Evolutionary conservation across 108 stramenopile species (phyloP).

Genomic region (Schizochytrium sp.): DNA sequence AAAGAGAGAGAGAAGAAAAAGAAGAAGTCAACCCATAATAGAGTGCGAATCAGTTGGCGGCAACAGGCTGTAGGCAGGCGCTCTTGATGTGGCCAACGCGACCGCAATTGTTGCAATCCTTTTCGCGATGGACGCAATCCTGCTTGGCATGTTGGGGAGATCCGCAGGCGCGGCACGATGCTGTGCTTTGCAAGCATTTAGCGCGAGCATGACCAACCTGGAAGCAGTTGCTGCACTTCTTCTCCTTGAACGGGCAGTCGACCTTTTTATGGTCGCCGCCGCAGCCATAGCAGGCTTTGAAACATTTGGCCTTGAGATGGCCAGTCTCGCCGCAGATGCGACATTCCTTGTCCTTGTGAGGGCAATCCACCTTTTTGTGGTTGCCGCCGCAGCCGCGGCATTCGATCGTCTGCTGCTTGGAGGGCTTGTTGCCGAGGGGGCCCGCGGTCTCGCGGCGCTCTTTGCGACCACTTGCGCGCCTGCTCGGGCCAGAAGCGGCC

Average conservation of each 20-base stretch:
- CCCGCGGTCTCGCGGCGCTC: neutral
- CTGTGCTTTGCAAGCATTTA: neutral
- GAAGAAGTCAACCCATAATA: neutral
- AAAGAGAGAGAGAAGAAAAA: neutral
- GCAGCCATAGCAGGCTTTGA: neutral
- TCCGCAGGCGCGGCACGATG: neutral
- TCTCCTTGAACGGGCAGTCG: constrained; percentile 7
- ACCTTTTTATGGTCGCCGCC: neutral
- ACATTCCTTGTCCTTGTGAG: neutral
- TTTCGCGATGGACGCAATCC: neutral
- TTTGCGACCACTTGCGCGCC: neutral
- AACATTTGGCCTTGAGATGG: neutral
- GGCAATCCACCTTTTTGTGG: neutral
- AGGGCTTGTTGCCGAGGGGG: neutral
- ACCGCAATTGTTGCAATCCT: neutral
- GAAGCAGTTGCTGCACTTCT: neutral
- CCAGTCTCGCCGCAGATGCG: neutral
- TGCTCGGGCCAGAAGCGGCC: neutral
- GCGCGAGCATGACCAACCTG: neutral
- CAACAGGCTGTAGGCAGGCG: neutral
- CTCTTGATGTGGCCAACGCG: neutral
- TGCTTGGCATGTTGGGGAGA: neutral
- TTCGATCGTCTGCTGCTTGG: neutral
- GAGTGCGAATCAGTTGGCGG: neutral
- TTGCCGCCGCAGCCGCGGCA: neutral